Evolutionary conservation across 2,329 filamentous ascomycete species (phyloP).

Genomic region (Nothophaeocryptopus gaeumannii): DNA sequence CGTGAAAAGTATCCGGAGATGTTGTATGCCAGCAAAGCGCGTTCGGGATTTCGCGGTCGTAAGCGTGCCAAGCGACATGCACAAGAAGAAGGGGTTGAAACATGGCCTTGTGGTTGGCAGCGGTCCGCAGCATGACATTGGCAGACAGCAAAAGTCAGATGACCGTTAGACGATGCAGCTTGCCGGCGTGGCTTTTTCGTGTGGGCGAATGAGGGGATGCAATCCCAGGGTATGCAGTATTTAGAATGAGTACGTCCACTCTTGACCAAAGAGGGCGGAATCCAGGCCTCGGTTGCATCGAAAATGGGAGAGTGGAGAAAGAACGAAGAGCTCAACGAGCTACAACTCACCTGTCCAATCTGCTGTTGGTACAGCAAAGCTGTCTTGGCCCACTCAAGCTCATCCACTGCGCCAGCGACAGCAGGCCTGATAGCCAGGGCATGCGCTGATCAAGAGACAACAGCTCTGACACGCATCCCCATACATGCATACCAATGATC

Average conservation of each 20-base stretch:
- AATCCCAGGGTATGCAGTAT: conserved; percentile 12
- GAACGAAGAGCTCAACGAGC: conserved; percentile 7
- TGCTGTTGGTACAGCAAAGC: conserved; percentile 70
- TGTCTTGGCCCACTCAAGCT: conserved; percentile 70
- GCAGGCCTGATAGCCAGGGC: conserved; percentile 79
- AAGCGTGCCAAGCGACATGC: conserved; percentile 23
- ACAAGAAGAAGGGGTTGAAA: conserved; percentile 14
- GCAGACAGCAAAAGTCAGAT: conserved; percentile 22
- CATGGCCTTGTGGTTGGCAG: conserved; percentile 9
- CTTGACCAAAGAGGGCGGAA: background rate
- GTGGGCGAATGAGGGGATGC: conserved; percentile 20
- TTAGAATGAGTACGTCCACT: conserved; percentile 7
- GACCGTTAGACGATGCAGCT: conserved; percentile 21
- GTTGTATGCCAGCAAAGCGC: conserved; percentile 4
- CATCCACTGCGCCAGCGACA: conserved; percentile 74
- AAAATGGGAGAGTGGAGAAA: conserved; percentile 27
- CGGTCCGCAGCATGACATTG: conserved; percentile 27
- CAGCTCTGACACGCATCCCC: conserved; percentile 69
- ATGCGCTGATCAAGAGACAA: conserved; percentile 74
- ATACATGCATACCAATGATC: conserved; percentile 73
- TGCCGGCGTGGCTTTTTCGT: conserved; percentile 22
- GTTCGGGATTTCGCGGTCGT: conserved; percentile 7
- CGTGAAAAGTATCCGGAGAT: background rate
- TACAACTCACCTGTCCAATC: conserved; percentile 81
- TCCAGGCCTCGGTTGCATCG: conserved; percentile 8